phyloP scores from a whole-genome alignment of 768 basidiomycete genomes.

The Tricholoma terreum region DNA sequence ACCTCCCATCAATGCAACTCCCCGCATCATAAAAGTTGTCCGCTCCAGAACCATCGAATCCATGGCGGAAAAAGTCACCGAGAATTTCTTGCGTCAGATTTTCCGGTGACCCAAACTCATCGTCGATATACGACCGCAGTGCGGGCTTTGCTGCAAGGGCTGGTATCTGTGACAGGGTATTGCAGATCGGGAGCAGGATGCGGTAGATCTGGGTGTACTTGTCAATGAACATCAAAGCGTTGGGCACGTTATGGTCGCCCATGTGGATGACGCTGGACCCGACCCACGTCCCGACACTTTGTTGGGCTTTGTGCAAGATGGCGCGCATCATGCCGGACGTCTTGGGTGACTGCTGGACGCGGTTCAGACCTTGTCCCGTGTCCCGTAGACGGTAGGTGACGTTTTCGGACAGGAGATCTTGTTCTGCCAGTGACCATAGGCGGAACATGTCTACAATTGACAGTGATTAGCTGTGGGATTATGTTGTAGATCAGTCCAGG shows the following conservation, averaged over 20 bases:
- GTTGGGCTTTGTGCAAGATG: conserved; percentile 80
- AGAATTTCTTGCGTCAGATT: conserved; percentile 68
- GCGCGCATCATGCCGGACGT: conserved; percentile 89
- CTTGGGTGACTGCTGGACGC: conserved; percentile 83
- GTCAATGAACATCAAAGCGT: conserved; percentile 87
- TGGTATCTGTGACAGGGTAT: conserved; percentile 72
- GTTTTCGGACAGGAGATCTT: conserved; percentile 75
- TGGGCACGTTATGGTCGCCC: conserved; percentile 85
- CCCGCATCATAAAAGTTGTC: conserved; percentile 91
- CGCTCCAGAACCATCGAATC: conserved; percentile 88
- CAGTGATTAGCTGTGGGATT: not conserved
- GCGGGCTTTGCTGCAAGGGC: conserved; percentile 65
- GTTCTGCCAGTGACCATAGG: conserved; percentile 77
- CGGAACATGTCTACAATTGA: conserved; percentile 74
- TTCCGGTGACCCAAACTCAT: conserved; percentile 77
- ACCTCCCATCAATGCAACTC: conserved; percentile 77
- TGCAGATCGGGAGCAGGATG: conserved; percentile 85
- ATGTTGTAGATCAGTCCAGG: not conserved
- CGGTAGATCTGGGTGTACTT: conserved; percentile 92
- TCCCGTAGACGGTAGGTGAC: conserved; percentile 78
- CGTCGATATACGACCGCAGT: conserved; percentile 70
- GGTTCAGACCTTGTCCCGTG: conserved; percentile 88
- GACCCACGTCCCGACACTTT: conserved; percentile 78
- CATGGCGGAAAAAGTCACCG: conserved; percentile 83
- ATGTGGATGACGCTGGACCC: conserved; percentile 87